Evolutionary conservation across 495 filamentous ascomycete genomes (phyloP).

Genomic region (Penicillium crystallinum): DNA sequence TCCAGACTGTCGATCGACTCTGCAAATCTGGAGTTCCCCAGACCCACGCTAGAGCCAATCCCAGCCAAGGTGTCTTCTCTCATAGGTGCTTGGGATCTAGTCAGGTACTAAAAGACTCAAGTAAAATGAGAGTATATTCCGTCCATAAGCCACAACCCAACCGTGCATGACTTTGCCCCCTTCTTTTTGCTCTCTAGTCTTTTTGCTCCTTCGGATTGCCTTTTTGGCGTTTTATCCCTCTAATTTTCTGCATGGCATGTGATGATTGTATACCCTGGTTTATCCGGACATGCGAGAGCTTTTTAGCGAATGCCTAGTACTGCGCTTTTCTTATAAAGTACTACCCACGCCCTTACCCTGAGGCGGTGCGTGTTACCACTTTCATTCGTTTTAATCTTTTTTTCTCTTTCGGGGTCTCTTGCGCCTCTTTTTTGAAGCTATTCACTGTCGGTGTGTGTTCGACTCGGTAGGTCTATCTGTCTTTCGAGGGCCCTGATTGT

Average conservation of each 20-base stretch:
- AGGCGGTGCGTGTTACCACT: not conserved
- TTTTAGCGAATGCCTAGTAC: not conserved
- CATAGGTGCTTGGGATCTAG: not conserved
- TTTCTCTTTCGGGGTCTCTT: not conserved
- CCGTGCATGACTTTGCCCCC: not conserved
- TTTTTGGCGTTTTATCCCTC: not conserved
- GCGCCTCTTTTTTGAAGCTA: conserved; percentile 1
- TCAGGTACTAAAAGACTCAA: not conserved
- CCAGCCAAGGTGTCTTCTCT: not conserved
- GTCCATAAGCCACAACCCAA: not conserved
- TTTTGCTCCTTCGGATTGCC: not conserved
- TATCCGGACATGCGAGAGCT: not conserved
- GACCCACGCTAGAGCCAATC: not conserved
- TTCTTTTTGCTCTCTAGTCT: not conserved
- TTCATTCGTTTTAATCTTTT: not conserved
- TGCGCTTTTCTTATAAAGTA: conserved; percentile 11
- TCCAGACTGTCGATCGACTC: not conserved
- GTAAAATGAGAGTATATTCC: not conserved
- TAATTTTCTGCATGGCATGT: conserved; percentile 8
- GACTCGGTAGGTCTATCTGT: not conserved
- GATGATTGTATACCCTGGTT: not conserved
- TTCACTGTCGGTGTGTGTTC: not conserved
- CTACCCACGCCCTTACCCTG: not conserved
- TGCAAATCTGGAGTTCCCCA: conserved; percentile 7
- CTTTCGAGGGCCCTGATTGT: not conserved